Evolutionary conservation across 2,329 filamentous ascomycete species (phyloP).

Genomic region (Sporothrix globosa): DNA sequence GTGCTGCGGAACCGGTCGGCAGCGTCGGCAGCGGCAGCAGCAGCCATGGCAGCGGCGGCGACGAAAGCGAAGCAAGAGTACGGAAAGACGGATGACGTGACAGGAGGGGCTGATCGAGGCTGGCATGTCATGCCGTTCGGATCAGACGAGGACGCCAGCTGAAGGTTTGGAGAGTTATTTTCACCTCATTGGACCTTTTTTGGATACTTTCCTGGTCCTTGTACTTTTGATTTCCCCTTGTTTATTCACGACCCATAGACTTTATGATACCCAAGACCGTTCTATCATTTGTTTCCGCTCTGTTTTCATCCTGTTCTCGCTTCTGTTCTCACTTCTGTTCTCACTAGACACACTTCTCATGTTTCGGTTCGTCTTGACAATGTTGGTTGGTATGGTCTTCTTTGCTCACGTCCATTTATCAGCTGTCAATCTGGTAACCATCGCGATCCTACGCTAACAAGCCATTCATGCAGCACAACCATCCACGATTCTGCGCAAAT

Average conservation of each 20-base stretch:
- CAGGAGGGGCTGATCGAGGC: neutral
- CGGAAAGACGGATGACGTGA: neutral
- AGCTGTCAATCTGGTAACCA: neutral
- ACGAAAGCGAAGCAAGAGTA: neutral
- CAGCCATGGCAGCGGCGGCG: constrained; percentile 4
- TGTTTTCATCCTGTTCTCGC: neutral
- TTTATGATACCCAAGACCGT: constrained; percentile 22
- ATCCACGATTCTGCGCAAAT: constrained; percentile 10
- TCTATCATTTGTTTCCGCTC: neutral
- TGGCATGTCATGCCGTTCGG: neutral
- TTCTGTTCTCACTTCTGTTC: neutral
- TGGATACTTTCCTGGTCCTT: neutral
- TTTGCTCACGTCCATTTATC: neutral
- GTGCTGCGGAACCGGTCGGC: constrained; percentile 31
- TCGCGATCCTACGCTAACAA: constrained; percentile 11
- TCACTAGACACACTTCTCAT: too few species aligned
- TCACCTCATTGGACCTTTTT: neutral
- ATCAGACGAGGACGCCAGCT: neutral
- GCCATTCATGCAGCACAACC: neutral
- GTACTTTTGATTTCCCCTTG: neutral
- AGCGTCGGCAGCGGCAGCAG: neutral
- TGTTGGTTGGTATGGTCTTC: neutral
- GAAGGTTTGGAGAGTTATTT: neutral
- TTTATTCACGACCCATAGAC: neutral
- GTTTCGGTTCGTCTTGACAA: too few species aligned